Percentiles rank a stretch among this genome's conserved stretches.
Conservation (phyloP, 177 flowering plant species). For the Vitis hybrid region DNA sequence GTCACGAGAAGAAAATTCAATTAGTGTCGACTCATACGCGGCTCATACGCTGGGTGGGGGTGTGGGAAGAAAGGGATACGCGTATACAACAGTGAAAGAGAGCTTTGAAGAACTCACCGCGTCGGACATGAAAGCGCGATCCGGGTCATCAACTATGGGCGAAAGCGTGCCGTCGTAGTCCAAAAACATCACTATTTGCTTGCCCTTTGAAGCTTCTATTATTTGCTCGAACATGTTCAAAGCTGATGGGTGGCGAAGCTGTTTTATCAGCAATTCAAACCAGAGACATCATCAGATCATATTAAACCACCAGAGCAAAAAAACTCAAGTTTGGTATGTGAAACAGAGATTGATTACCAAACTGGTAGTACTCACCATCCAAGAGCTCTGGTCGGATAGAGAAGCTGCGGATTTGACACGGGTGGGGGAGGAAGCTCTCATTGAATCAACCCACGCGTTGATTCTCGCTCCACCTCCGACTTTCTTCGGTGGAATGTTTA, state of each 20-base stretch:
- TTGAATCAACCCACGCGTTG: constrained; percentile 64
- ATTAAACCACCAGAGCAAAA: not conserved
- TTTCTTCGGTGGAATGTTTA: constrained; percentile 35
- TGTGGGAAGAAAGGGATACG: no score
- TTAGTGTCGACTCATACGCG: no score
- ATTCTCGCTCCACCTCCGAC: constrained; percentile 33
- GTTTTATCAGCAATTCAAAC: constrained; percentile 9
- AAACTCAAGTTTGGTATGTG: no score
- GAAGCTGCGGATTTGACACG: constrained; percentile 34
- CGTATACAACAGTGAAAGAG: not conserved
- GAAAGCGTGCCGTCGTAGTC: constrained; percentile 82
- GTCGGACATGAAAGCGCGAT: constrained; percentile 72
- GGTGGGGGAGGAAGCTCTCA: constrained; percentile 75
- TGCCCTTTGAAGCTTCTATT: constrained; percentile 57
- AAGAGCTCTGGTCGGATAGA: constrained; percentile 27
- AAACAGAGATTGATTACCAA: no score
- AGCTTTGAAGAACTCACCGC: constrained; percentile 29
- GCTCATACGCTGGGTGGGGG: no score
- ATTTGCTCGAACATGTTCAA: constrained; percentile 67
- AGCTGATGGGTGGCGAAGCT: constrained; percentile 68
- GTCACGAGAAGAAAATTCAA: not conserved
- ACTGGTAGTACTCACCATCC: constrained; percentile 36
- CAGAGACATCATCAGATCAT: not conserved
- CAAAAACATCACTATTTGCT: constrained; percentile 75
- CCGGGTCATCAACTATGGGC: constrained; percentile 75